Evolutionary conservation across 1,284 basidiomycete species (phyloP).

Genomic region (Ganoderma boninense): DNA sequence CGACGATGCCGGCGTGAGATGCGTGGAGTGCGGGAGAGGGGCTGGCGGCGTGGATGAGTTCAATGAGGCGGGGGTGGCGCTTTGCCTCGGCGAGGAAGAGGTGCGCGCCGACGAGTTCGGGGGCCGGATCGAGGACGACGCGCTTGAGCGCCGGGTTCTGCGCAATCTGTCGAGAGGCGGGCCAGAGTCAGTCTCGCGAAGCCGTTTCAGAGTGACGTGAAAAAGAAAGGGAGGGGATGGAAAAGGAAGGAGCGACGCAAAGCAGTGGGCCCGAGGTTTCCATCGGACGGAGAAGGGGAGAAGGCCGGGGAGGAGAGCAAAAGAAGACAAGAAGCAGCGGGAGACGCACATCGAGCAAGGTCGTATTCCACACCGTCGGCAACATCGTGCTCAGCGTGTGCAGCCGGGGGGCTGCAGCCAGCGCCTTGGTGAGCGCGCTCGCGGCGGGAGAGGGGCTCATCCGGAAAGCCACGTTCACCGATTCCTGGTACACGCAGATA

Average conservation of each 20-base stretch:
- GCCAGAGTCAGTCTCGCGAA: neutral
- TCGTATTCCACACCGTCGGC: conserved; percentile 42
- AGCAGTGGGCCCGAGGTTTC: neutral
- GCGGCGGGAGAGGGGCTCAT: conserved; percentile 44
- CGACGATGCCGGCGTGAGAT: conserved; percentile 10
- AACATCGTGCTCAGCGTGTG: conserved; percentile 38
- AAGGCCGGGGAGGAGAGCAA: conserved; percentile 8
- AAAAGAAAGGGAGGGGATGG: conserved; percentile 6
- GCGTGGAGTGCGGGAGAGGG: conserved; percentile 17
- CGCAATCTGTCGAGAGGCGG: conserved; percentile 33
- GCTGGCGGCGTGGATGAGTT: conserved; percentile 39
- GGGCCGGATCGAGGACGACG: conserved; percentile 37
- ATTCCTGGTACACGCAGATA: conserved; percentile 45
- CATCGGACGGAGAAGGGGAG: conserved; percentile 6
- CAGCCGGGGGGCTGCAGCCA: conserved; percentile 37
- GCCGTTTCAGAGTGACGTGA: conserved; percentile 19
- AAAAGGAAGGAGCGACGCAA: neutral
- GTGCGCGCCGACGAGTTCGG: conserved; percentile 37
- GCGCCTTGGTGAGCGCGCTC: conserved; percentile 35
- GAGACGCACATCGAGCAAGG: conserved; percentile 38
- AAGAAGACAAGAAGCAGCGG: conserved; percentile 7
- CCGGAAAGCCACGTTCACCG: conserved; percentile 56
- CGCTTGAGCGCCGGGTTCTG: conserved; percentile 38
- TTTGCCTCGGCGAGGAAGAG: conserved; percentile 41
- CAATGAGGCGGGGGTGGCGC: conserved; percentile 39